Base-by-base conservation (phyloP, 768 basidiomycete genomes). In the Trametes sanguinea region DNA sequence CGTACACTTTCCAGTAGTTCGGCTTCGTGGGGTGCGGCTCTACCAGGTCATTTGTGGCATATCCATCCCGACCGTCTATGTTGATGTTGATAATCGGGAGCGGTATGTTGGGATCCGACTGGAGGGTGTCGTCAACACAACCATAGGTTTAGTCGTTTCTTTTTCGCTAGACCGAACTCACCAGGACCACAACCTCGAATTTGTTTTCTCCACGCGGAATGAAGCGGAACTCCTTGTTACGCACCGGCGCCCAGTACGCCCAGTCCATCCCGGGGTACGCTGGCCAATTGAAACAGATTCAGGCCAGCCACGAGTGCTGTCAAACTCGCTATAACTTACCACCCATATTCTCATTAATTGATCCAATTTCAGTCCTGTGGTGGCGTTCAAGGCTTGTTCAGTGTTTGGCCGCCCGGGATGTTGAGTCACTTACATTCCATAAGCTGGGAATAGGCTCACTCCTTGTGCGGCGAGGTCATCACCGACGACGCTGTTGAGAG, bases 1-100 rank as follows among this genome's bases (percentile, higher is more conserved):
- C 79, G 45, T 57, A 62, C 37, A 84, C 65, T 53, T 66, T 75
- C 63, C 63, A 69, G 6, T 65, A 35, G 6, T 50, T 37, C 5
- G 58, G 63, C 32, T 56, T 63, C n/a, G 58, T 63, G 6, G 65
- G 65, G 35, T 69, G 68, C 6, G 52, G 63, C 13, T 54, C 51
- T 17, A 67, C 52, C 6, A 67, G 58, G 44, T 69, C 68, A 14
- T 44, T 60, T 2, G 68, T 69, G 1, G 63, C 61, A 42, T 57
- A 67, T 14, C 61, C 68, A 6, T 57, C 74, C 72, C 47, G 35
- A 2, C 63, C 62, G 32, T 60, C 48, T 1, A 60, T 30, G 2
- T 61, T 61, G n/a, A 58, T 61, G 37, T 68, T 65, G 27, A 54
- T 43, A 1, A 54, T 37, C 0, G 57, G n/a, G 7, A 57, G 66